Conservation (phyloP, 2,329 filamentous ascomycete species). For the Aureobasidium zeae region DNA sequence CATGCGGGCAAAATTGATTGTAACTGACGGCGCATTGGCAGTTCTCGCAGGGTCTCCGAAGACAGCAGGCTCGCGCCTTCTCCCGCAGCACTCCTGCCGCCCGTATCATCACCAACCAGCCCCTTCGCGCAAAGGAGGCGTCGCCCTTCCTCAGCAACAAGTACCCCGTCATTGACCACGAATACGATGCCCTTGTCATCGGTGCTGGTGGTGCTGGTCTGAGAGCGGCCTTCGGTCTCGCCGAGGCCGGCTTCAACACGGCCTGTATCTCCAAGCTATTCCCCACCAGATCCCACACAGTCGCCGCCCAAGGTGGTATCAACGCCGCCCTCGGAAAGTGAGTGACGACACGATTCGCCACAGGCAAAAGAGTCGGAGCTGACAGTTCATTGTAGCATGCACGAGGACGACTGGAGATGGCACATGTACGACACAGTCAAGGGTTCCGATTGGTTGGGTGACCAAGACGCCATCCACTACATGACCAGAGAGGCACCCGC, state of each 20-base stretch:
- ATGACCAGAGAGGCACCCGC: conserved; percentile 93
- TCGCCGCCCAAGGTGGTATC: conserved; percentile 69
- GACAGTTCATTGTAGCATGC: conserved; percentile 51
- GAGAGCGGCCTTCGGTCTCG: conserved; percentile 74
- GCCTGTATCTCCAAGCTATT: conserved; percentile 81
- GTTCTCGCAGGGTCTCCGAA: conserved; percentile 27
- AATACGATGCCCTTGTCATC: conserved; percentile 95
- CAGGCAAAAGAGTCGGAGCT: conserved; percentile 13
- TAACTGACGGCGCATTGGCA: conserved; percentile 6
- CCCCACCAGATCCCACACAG: conserved; percentile 76
- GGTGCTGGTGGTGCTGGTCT: conserved; percentile 75
- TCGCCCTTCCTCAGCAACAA: conserved; percentile 77
- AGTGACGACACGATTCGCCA: conserved; percentile 19
- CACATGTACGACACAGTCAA: conserved; percentile 99
- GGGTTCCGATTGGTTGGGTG: conserved; percentile 93
- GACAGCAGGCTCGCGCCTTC: conserved; percentile 57
- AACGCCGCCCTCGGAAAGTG: conserved; percentile 76
- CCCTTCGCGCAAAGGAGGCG: conserved; percentile 87
- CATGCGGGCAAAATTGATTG: background rate
- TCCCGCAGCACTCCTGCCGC: conserved; percentile 77
- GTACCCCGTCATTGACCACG: conserved; percentile 96
- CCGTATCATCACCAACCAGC: conserved; percentile 75
- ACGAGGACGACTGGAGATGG: conserved; percentile 97
- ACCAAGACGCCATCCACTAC: conserved; percentile 97
- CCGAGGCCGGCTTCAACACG: conserved; percentile 82